A percentile compares a stretch with the other conserved stretches of the same genome.
Evolutionary conservation across 148 eudicot species (phyloP).

Genomic region (Rhododendron ferrugineum): DNA sequence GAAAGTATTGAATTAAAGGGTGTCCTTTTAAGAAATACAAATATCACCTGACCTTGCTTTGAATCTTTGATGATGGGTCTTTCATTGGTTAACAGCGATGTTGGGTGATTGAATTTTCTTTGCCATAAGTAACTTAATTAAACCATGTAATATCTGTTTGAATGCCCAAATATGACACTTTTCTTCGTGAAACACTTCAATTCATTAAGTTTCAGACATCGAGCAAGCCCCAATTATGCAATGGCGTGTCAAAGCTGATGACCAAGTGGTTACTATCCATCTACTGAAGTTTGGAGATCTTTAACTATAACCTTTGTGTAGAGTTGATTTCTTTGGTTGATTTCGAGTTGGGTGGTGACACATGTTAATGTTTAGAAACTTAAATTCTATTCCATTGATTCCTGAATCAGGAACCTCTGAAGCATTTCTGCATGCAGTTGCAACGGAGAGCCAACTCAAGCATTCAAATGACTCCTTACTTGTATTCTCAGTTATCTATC

Average conservation of each 20-base stretch:
- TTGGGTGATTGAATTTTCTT: not conserved
- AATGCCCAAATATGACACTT: not conserved
- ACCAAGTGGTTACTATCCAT: not conserved
- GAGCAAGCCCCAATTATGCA: not conserved
- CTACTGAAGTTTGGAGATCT: not conserved
- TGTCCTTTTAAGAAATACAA: not conserved
- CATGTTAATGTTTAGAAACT: not conserved
- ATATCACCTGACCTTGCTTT: not conserved
- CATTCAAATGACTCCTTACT: slow-evolving; percentile 81
- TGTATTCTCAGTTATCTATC: slow-evolving; percentile 72
- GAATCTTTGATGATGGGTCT: not conserved
- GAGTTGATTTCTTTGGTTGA: not conserved
- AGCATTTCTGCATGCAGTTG: slow-evolving; percentile 96
- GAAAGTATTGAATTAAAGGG: not conserved
- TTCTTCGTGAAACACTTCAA: not conserved
- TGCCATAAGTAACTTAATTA: not conserved
- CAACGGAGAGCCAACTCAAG: slow-evolving; percentile 73
- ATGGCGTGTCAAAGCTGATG: not conserved
- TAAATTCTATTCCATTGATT: slow-evolving; percentile 9
- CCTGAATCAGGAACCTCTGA: slow-evolving; percentile 85
- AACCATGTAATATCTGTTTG: not conserved
- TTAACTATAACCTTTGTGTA: not conserved
- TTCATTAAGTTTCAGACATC: not conserved
- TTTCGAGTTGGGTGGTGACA: not conserved
- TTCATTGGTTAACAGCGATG: not conserved